Percentiles rank a stretch among this genome's conserved stretches.
phyloP scores from a whole-genome alignment of 148 eudicot species.

The Hydrangea macrophylla region DNA sequence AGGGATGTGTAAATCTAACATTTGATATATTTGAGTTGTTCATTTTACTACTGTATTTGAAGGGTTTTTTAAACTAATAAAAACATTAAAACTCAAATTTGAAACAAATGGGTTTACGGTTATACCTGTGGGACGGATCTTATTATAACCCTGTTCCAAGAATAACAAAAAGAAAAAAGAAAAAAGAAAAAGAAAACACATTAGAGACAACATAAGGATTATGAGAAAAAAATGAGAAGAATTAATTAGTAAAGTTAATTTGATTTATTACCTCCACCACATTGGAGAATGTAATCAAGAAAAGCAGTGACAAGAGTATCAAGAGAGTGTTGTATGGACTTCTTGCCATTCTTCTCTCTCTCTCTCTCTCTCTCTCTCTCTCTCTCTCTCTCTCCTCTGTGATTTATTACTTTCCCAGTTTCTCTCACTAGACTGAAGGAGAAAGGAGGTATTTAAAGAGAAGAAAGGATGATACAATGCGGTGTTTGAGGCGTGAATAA shows the following conservation, averaged over 20 bases:
- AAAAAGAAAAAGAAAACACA: neutral
- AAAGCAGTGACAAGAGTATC: neutral
- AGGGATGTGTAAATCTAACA: too few species aligned
- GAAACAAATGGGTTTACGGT: too few species aligned
- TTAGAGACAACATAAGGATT: neutral
- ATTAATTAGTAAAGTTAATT: neutral
- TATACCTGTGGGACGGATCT: slow-evolving; percentile 14
- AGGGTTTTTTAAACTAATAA: too few species aligned
- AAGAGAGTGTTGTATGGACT: neutral
- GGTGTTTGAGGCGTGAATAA: neutral
- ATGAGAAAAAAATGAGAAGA: neutral
- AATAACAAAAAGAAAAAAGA: neutral
- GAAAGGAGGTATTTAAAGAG: neutral
- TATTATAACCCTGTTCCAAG: slow-evolving; percentile 9
- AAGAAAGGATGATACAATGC: neutral
- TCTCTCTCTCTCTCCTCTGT: neutral
- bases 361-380: neutral
- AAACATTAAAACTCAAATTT: too few species aligned
- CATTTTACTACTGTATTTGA: too few species aligned
- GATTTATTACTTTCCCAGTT: neutral
- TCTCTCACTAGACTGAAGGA: neutral
- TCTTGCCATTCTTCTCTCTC: slow-evolving; percentile 5
- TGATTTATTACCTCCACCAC: slow-evolving; percentile 13
- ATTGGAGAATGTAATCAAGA: slow-evolving; percentile 11
- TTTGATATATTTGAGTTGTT: too few species aligned